Conservation (phyloP, 1,284 basidiomycete genomes). For the Leucoagaricus sp. region DNA sequence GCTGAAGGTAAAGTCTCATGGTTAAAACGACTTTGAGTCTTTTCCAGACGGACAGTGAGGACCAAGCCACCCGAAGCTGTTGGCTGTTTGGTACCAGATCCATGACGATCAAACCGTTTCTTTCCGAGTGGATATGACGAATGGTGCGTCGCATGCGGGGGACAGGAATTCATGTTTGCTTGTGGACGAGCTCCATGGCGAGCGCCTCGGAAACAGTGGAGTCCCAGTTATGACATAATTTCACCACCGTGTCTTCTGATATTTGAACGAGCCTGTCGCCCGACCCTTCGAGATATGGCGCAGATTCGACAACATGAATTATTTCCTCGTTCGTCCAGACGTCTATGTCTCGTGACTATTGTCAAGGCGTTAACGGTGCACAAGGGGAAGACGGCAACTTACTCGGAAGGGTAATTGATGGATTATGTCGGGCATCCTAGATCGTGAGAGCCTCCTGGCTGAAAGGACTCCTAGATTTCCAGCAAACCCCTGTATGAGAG, state of each 20-base stretch:
- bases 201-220: slow-evolving; percentile 9
- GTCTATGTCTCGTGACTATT: background rate
- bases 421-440: background rate
- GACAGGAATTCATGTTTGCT: slow-evolving; percentile 7
- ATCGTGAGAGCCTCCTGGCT: background rate
- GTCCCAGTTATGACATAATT: background rate
- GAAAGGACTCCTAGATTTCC: too few relatives aligned
- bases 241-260: slow-evolving; percentile 1
- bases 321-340: background rate
- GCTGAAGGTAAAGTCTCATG: slow-evolving; percentile 8
- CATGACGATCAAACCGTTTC: slow-evolving; percentile 2
- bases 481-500: too few relatives aligned
- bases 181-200: slow-evolving; percentile 9
- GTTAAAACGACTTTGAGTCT: slow-evolving; percentile 11
- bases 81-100: background rate
- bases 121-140: slow-evolving; percentile 1
- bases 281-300: background rate
- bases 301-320: background rate
- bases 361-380: background rate
- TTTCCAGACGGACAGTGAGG: slow-evolving; percentile 6
- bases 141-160: slow-evolving; percentile 6
- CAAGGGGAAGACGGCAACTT: too few relatives aligned
- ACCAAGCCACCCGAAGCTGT: slow-evolving; percentile 9
- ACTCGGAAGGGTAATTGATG: background rate
- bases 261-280: background rate